Conservation (phyloP, 23 red algal genomes). For the Gracilaria vermiculophylla region DNA sequence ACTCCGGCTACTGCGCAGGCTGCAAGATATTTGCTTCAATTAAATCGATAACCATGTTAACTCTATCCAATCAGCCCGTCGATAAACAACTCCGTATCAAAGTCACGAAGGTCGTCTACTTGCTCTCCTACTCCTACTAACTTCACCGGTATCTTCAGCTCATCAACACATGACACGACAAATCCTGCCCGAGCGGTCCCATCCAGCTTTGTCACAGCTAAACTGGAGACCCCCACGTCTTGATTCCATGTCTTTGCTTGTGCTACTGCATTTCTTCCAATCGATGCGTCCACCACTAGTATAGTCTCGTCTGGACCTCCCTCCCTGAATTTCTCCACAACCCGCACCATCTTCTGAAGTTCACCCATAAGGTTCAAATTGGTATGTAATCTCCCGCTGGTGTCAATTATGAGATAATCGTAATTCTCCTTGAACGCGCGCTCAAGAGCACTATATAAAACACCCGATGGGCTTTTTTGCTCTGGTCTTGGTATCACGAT, state of each 20-base stretch:
- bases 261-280: conserved; percentile 89
- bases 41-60: conserved; percentile 43
- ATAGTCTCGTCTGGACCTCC: conserved; percentile 80
- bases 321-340: conserved; percentile 63
- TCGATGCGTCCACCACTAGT: conserved; percentile 90
- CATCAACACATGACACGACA: conserved; percentile 86
- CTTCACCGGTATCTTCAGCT: conserved; percentile 90
- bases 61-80: conserved; percentile 72
- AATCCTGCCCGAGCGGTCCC: conserved; percentile 94
- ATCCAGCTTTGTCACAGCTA: conserved; percentile 96
- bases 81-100: conserved; percentile 84
- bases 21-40: conserved; percentile 53
- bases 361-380: conserved; percentile 94
- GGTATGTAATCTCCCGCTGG: conserved; percentile 90
- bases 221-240: conserved; percentile 73
- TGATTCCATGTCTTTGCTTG: conserved; percentile 79
- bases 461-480: conserved; percentile 69
- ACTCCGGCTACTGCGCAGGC: conserved; percentile 52
- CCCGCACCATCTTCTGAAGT: conserved; percentile 85
- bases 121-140: conserved; percentile 91
- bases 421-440: conserved; percentile 54
- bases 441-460: conserved; percentile 81
- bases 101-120: conserved; percentile 96
- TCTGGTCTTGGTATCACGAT: conserved; percentile 61
- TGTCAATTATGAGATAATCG: conserved; percentile 92